Conservation (phyloP, 1,139 yeast species). For the Hyphopichia wangnamkhiaoensis region DNA sequence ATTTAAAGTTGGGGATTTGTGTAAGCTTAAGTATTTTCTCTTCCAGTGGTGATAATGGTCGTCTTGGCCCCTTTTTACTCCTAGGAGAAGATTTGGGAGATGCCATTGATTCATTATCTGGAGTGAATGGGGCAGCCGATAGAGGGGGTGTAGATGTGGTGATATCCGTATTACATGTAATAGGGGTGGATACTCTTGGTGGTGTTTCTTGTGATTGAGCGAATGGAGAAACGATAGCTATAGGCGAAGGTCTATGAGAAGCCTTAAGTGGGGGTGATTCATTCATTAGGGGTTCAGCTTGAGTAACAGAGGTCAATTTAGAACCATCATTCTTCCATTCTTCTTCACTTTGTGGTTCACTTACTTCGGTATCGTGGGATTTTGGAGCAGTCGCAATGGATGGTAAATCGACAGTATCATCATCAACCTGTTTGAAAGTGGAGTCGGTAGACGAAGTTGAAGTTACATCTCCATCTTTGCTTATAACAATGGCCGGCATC, state of each 20-base stretch:
- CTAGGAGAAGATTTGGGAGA: conserved; percentile 5
- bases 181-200: neutral
- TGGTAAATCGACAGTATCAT: conserved; percentile 1
- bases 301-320: too few species aligned
- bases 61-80: conserved; percentile 15
- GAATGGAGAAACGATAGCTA: neutral
- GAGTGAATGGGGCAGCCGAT: neutral
- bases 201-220: neutral
- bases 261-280: neutral
- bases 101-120: conserved; percentile 1
- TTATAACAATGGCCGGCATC: conserved; percentile 22
- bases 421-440: conserved; percentile 18
- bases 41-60: conserved; percentile 33
- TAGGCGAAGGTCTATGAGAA: neutral
- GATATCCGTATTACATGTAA: neutral
- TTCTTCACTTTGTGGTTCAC: too few species aligned
- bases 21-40: conserved; percentile 29
- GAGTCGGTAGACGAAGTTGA: conserved; percentile 22
- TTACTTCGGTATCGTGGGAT: neutral
- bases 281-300: too few species aligned
- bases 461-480: conserved; percentile 16
- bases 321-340: too few species aligned
- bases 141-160: neutral
- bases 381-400: neutral
- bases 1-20: conserved; percentile 28